Percentiles rank a stretch among this genome's conserved stretches.
Conservation (phyloP, 768 basidiomycete genomes). For the Boletus eberwhitei region DNA sequence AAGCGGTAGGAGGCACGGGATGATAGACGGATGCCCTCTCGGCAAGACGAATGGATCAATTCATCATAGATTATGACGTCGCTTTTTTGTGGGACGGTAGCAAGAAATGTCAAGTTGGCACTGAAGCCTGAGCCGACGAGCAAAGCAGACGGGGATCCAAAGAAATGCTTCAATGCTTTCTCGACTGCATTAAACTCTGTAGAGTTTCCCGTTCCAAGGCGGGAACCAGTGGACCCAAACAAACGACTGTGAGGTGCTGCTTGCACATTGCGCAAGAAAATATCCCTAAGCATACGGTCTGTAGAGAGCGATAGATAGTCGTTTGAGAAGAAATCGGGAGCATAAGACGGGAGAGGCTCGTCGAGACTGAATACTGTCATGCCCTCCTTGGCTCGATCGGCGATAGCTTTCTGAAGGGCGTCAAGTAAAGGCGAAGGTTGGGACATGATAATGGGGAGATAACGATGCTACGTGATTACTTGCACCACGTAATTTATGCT, state of each 20-base stretch:
- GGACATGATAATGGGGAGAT: conserved; percentile 7
- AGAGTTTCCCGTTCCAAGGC: conserved; percentile 43
- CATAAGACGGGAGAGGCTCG: conserved; percentile 16
- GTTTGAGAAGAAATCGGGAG: conserved; percentile 43
- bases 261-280: conserved; percentile 32
- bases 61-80: conserved; percentile 55
- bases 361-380: conserved; percentile 13
- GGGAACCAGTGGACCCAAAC: conserved; percentile 49
- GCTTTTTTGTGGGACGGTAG: conserved; percentile 39
- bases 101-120: conserved; percentile 50
- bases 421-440: conserved; percentile 5
- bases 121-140: conserved; percentile 53
- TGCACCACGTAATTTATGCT: conserved; percentile 7
- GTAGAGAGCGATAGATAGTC: conserved; percentile 49
- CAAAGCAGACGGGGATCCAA: conserved; percentile 39
- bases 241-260: conserved; percentile 19
- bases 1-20: conserved; percentile 33
- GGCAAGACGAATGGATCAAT: conserved; percentile 48
- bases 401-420: conserved; percentile 16
- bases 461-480: neutral
- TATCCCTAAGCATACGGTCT: conserved; percentile 30
- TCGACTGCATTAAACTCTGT: conserved; percentile 13
- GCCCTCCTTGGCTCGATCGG: conserved; percentile 2
- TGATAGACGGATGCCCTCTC: conserved; percentile 49
- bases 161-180: conserved; percentile 8